Evolutionary conservation across 805 yeast genomes (phyloP).

Genomic region (Kuraishia piskuri): DNA sequence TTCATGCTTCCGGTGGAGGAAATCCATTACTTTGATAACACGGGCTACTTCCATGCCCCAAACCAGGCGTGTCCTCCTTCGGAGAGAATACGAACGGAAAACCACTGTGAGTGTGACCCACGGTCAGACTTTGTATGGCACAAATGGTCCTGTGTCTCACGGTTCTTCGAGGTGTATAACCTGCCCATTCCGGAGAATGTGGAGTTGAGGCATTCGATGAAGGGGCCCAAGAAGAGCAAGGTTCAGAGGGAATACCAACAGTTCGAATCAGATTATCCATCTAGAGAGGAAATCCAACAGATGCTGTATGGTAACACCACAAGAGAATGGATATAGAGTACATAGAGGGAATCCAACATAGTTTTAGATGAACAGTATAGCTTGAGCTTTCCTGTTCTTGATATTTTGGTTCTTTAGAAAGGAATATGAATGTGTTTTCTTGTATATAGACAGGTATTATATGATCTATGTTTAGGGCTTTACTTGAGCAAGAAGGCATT

Average conservation of each 20-base stretch:
- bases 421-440: too few species aligned
- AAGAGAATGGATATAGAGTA: not conserved
- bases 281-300: not conserved
- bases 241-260: not conserved
- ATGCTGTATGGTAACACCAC: not conserved
- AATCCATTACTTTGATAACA: constrained; percentile 1
- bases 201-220: constrained; percentile 2
- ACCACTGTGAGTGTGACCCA: constrained; percentile 43
- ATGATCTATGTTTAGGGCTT: too few species aligned
- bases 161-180: constrained; percentile 22
- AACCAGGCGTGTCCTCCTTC: constrained; percentile 52
- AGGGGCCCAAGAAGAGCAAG: constrained; percentile 1
- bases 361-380: too few species aligned
- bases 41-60: constrained; percentile 49
- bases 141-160: constrained; percentile 42
- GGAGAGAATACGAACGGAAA: constrained; percentile 29
- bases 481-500: too few species aligned
- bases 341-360: too few species aligned
- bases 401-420: too few species aligned
- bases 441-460: too few species aligned
- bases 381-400: too few species aligned
- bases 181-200: constrained; percentile 8
- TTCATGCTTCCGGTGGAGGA: constrained; percentile 35
- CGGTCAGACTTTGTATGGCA: constrained; percentile 40
- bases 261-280: not conserved